Conservation (phyloP, 1,139 yeast genomes). For the Yamadazyma mexicana region DNA sequence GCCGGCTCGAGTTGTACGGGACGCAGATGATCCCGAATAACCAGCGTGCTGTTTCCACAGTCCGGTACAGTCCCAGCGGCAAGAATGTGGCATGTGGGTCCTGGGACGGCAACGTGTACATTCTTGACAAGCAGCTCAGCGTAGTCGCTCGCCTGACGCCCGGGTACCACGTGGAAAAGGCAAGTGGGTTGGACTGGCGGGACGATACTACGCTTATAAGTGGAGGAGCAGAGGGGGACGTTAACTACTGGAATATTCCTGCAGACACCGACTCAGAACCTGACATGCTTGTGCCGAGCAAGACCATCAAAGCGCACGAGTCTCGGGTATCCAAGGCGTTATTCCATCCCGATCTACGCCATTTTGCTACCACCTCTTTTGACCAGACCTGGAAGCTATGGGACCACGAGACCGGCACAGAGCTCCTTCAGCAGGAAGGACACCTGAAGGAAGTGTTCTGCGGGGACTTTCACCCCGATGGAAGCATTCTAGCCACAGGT, state of each 20-base stretch:
- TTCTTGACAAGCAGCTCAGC: slow-evolving; percentile 33
- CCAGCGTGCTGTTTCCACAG: slow-evolving; percentile 66
- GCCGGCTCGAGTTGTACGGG: slow-evolving; percentile 52
- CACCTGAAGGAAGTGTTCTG: slow-evolving; percentile 75
- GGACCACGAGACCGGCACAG: slow-evolving; percentile 54
- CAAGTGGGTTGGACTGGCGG: slow-evolving; percentile 72
- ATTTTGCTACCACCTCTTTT: slow-evolving; percentile 69
- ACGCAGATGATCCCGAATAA: slow-evolving; percentile 63
- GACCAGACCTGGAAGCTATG: slow-evolving; percentile 90
- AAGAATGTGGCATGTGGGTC: slow-evolving; percentile 64
- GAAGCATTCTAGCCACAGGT: slow-evolving; percentile 72
- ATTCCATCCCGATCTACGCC: slow-evolving; percentile 64
- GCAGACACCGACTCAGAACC: slow-evolving; percentile 2
- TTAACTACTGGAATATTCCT: slow-evolving; percentile 46
- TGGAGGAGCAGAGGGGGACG: slow-evolving; percentile 67
- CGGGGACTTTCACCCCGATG: slow-evolving; percentile 72
- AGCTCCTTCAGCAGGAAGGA: slow-evolving; percentile 68
- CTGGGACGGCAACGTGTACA: slow-evolving; percentile 76
- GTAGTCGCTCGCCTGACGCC: slow-evolving; percentile 24
- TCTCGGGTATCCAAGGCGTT: slow-evolving; percentile 62
- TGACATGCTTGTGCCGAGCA: slow-evolving; percentile 7
- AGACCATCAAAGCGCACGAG: slow-evolving; percentile 40
- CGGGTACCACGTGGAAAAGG: slow-evolving; percentile 55
- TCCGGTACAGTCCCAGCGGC: slow-evolving; percentile 43
- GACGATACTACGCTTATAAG: slow-evolving; percentile 30